Evolutionary conservation across 2,329 filamentous ascomycete species (phyloP), one percentile per base, ranked within the genome.

Genomic region (Aspergillus fijiensis): DNA sequence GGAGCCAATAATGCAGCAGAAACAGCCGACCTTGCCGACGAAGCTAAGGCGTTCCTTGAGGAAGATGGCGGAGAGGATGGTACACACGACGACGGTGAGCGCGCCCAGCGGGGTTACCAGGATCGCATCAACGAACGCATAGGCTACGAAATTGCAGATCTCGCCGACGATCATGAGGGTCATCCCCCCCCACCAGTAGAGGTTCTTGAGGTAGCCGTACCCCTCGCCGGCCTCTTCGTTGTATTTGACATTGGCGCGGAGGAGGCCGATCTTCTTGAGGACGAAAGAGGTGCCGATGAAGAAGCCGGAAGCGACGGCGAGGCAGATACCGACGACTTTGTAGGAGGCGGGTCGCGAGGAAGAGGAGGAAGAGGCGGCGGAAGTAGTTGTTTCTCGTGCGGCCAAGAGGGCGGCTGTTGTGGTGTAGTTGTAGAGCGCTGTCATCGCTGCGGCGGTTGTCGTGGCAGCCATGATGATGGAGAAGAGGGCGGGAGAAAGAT

Each of bases 251-350:
- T 98, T 99, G 54, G 95, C 94, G 74, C 87, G 92, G 63, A 99
- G 82, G 67, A 99, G 79, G 4, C 95, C 95, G 61, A 91, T 84
- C 80, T 99, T 99, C 79, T 98, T 98, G 71, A 99, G 79, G 29
- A 98, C 93, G 75, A 98, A 99, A 0, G 94, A 98, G 14, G 89
- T 84, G 57, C 95, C 95, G 72, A 99, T 99, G 74, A 98, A 98
- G 60, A 91, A 75, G 48, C 95, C 95, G 0, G 94, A 98, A 33
- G 87, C 87, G 60, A 97, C 84, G 16, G 95, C 95, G 39, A 99
- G 82, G 23, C 87, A 83, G 63, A 99, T 91, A 58, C 95, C 95
- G 66, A 98, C 85, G 27, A 88, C 86, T 74, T 97, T 98, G 84
- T 90, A 98, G 35, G 80, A 78, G 10, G 82, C 75, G 1, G 86